A percentile compares a stretch with the other conserved stretches of the same genome.
These are phyloP conservation scores for Astrothelium subdiscretum DNA, from an alignment of 495 filamentous ascomycete genomes.

Conservation along the genomic window DNA sequence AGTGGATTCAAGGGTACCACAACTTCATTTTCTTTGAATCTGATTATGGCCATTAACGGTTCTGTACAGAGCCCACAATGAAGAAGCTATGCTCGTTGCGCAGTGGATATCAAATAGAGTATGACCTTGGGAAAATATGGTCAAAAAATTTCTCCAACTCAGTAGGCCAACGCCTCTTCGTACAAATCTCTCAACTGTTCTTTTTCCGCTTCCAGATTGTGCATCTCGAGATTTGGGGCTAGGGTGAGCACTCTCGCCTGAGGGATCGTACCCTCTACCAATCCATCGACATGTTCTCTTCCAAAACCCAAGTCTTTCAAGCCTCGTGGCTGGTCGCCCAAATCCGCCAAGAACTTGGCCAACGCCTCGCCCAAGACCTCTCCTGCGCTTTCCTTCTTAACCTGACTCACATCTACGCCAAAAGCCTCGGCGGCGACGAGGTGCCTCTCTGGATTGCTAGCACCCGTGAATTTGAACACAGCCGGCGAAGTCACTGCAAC, in stretches of 20 bases:
- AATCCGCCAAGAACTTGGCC: slow-evolving; percentile 58
- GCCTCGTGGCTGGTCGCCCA: slow-evolving; percentile 85
- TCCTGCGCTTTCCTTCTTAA: slow-evolving; percentile 78
- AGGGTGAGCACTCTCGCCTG: slow-evolving; percentile 85
- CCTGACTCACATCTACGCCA: slow-evolving; percentile 74
- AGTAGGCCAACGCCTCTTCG: slow-evolving; percentile 57
- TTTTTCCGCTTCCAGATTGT: slow-evolving; percentile 51
- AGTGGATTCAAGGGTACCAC: too few species aligned
- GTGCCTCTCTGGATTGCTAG: slow-evolving; percentile 85
- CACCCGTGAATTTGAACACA: slow-evolving; percentile 84
- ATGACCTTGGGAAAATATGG: background rate
- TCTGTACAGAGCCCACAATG: background rate
- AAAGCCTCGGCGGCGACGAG: slow-evolving; percentile 81
- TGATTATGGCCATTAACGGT: too few species aligned
- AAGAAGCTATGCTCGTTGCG: background rate
- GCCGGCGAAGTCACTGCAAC: slow-evolving; percentile 91
- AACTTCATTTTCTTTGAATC: too few species aligned
- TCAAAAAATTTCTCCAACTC: background rate
- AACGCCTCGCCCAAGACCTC: slow-evolving; percentile 76
- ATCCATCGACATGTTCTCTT: slow-evolving; percentile 54
- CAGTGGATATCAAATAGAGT: background rate
- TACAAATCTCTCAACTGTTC: slow-evolving; percentile 53
- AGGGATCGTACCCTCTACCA: slow-evolving; percentile 91
- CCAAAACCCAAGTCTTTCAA: slow-evolving; percentile 75
- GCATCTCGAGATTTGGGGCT: slow-evolving; percentile 65